These are phyloP conservation scores for Paramecium octaurelia DNA, from an alignment of 73 alveolate genomes.

Conservation along the genomic window DNA sequence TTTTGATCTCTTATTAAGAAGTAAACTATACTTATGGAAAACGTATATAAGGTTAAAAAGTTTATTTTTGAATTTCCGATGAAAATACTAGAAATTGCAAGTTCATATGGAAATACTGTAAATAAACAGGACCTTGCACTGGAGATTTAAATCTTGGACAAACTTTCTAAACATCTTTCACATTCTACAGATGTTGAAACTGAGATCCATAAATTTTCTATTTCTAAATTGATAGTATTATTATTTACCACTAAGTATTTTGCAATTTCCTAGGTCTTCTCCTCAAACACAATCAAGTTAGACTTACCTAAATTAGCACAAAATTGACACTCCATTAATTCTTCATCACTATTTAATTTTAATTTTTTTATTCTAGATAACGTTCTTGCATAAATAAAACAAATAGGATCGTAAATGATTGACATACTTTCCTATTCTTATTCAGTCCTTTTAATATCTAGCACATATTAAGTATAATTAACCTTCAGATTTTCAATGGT, in stretches of 20 bases:
- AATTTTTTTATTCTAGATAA: neutral
- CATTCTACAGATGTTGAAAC: neutral
- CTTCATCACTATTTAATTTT: conserved; percentile 4
- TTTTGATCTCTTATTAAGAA: neutral
- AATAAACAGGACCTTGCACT: neutral
- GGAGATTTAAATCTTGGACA: conserved; percentile 25
- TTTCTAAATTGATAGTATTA: neutral
- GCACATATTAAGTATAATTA: neutral
- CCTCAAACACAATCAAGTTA: neutral
- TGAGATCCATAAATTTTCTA: neutral
- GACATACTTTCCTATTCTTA: neutral
- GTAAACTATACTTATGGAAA: neutral
- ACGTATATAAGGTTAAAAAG: neutral
- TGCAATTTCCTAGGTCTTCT: neutral
- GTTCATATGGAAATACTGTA: neutral
- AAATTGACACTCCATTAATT: neutral
- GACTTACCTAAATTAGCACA: conserved; percentile 13
- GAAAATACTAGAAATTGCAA: neutral
- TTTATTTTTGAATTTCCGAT: conserved; percentile 22
- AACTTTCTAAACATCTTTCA: neutral
- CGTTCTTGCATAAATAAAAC: neutral
- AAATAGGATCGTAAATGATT: neutral
- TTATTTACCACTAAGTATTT: neutral
- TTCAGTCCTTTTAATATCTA: neutral
- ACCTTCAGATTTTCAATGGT: neutral